Percentiles rank a stretch among this genome's conserved stretches.
phyloP scores from a whole-genome alignment of 2,329 filamentous ascomycete genomes.

The Atkinsonella hypoxylon region DNA sequence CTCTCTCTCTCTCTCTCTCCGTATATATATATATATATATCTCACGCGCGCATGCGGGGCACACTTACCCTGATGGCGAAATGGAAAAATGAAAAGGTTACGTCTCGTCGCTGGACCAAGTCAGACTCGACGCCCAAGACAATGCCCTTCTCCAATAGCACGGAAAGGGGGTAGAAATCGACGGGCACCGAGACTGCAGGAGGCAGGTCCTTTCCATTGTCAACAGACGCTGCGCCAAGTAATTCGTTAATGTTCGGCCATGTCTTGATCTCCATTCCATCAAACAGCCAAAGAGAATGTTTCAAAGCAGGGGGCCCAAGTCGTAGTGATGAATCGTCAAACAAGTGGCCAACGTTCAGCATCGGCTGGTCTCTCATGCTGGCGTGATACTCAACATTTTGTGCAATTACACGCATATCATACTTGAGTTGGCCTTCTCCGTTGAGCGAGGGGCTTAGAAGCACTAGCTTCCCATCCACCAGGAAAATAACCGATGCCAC shows the following conservation, averaged over 20 bases:
- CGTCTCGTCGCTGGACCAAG: constrained; percentile 81
- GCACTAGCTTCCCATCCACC: constrained; percentile 92
- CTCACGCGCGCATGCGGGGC: no score
- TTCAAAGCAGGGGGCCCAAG: constrained; percentile 42
- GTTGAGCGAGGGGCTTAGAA: constrained; percentile 77
- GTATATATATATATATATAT: no score
- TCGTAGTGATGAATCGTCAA: constrained; percentile 13
- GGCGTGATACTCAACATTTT: constrained; percentile 91
- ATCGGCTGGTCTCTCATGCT: constrained; percentile 75
- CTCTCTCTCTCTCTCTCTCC: background rate
- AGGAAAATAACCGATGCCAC: constrained; percentile 89
- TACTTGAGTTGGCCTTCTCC: constrained; percentile 83
- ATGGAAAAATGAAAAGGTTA: constrained; percentile 81
- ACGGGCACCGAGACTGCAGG: constrained; percentile 64
- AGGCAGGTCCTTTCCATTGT: constrained; percentile 57
- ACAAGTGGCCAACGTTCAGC: constrained; percentile 19
- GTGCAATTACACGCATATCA: constrained; percentile 92
- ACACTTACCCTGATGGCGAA: constrained; percentile 70
- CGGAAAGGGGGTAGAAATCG: constrained; percentile 92
- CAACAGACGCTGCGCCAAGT: constrained; percentile 55
- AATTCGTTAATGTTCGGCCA: constrained; percentile 88
- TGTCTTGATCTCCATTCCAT: constrained; percentile 71
- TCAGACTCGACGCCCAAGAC: constrained; percentile 86
- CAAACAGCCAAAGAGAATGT: constrained; percentile 91
- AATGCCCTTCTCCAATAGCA: constrained; percentile 80